Evolutionary conservation across 164 flowering plant species (phyloP).

Genomic region (Vitis amurensis): DNA sequence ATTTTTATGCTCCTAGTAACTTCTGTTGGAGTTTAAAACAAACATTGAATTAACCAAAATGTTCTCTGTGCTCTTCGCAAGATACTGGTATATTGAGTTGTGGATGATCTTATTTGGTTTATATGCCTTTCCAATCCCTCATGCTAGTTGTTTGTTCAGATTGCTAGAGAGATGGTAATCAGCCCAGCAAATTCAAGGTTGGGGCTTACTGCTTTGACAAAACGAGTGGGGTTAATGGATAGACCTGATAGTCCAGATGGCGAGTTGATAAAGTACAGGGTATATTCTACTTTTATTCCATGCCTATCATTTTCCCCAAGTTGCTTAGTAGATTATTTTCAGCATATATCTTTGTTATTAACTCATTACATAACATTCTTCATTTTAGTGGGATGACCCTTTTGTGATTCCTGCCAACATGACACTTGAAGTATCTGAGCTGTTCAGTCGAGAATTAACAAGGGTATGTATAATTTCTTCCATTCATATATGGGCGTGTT

Average conservation of each 20-base stretch:
- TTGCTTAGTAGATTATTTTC: not conserved
- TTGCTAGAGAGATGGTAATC: constrained; percentile 98
- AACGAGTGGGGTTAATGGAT: constrained; percentile 56
- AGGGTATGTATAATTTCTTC: constrained; percentile 54
- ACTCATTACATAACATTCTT: not conserved
- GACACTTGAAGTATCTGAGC: constrained; percentile 88
- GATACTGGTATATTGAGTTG: too few species aligned
- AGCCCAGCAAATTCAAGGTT: constrained; percentile 84
- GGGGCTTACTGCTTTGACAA: constrained; percentile 70
- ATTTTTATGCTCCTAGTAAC: too few species aligned
- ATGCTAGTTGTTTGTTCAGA: constrained; percentile 38
- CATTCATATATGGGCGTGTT: not conserved
- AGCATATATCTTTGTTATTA: not conserved
- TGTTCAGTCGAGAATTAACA: constrained; percentile 84
- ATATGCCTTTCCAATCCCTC: not conserved
- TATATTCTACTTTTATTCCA: constrained; percentile 17
- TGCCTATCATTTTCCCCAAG: not conserved
- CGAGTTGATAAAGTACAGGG: constrained; percentile 76
- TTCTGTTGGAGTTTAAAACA: too few species aligned
- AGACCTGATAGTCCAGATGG: constrained; percentile 73
- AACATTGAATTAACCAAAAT: too few species aligned
- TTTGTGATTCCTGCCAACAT: constrained; percentile 75
- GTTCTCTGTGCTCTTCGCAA: too few species aligned
- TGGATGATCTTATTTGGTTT: too few species aligned
- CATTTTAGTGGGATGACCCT: constrained; percentile 91